Evolutionary conservation across 768 basidiomycete genomes (phyloP).

Genomic region (Favolaschia claudopus): DNA sequence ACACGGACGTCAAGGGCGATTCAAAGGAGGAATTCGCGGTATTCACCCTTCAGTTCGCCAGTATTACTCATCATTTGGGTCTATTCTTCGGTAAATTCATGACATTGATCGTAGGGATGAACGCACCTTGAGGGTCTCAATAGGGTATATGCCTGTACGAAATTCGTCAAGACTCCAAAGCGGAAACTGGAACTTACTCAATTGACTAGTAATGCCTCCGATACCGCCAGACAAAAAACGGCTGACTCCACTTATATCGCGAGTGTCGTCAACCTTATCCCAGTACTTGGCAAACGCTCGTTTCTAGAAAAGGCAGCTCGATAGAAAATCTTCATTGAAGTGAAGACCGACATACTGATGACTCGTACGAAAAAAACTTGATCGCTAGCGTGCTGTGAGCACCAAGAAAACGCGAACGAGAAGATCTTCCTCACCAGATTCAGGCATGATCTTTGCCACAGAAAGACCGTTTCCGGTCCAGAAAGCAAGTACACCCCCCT

Average conservation of each 20-base stretch:
- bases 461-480: slow-evolving; percentile 99
- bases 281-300: slow-evolving; percentile 90
- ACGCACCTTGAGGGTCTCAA: slow-evolving; percentile 91
- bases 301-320: slow-evolving; percentile 65
- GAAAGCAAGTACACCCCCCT: slow-evolving; percentile 90
- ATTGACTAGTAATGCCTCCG: slow-evolving; percentile 93
- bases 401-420: not conserved
- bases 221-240: slow-evolving; percentile 96
- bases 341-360: slow-evolving; percentile 67
- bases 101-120: slow-evolving; percentile 7
- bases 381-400: slow-evolving; percentile 61
- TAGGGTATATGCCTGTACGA: slow-evolving; percentile 88
- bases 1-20: slow-evolving; percentile 6
- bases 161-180: slow-evolving; percentile 27
- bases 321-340: slow-evolving; percentile 1
- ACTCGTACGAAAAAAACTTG: slow-evolving; percentile 96
- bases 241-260: slow-evolving; percentile 89
- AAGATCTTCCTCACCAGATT: slow-evolving; percentile 55
- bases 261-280: slow-evolving; percentile 88
- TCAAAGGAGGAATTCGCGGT: not conserved
- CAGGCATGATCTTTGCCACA: slow-evolving; percentile 94
- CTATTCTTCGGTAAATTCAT: slow-evolving; percentile 42
- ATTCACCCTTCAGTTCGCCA: slow-evolving; percentile 42
- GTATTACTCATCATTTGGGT: slow-evolving; percentile 98
- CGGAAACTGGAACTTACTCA: slow-evolving; percentile 59